Base-by-base conservation (phyloP, 768 basidiomycete species). In the Amanita muscaria region DNA sequence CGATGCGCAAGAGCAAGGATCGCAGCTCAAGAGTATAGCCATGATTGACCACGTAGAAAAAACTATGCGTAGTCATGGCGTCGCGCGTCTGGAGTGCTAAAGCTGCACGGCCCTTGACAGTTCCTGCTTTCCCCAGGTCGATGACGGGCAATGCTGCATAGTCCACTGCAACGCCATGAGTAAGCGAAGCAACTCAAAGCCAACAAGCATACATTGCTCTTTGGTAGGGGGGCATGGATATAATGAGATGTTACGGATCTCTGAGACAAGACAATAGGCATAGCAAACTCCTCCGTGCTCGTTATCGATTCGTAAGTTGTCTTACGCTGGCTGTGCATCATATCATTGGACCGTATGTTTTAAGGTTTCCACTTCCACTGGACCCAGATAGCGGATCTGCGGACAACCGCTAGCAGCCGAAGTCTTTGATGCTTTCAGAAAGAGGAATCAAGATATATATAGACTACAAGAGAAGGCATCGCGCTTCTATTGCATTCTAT, bases 131-230 rank as follows among this genome's bases (percentile, higher is more conserved):
- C 8, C 74, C 62, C 12, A 80, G 52, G 49, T 80, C 77, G 41
- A 80, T 68, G 41, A 73, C 62, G 1, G 73, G 63, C 11, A 81
- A 65, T 31, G 77, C 71, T 2, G 73, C 78, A 45, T 56, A 64
- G 39, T 64, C 64, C 50, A 66, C 59, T 63, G n/a, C n/a, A 16
- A 9, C 14, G 14, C 31, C 7, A n/a, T 43, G 27, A 43, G 16
- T 11, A n/a, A n/a, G n/a, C n/a, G n/a, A n/a, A n/a, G n/a, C n/a
- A n/a, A n/a, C n/a, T n/a, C n/a, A n/a, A n/a, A n/a, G n/a, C n/a
- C 21, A 40, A 30, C 12, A 42, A 15, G 22, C 41, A 2, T 7
- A 48, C 49, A 33, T 22, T 51, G 35, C 31, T 49, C 52, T 16
- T 49, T 50, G 5, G 54, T 55, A 12, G 42, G 42, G 52, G 48